phyloP scores from a whole-genome alignment of 495 filamentous ascomycete species.

The Pseudevernia furfuracea region DNA sequence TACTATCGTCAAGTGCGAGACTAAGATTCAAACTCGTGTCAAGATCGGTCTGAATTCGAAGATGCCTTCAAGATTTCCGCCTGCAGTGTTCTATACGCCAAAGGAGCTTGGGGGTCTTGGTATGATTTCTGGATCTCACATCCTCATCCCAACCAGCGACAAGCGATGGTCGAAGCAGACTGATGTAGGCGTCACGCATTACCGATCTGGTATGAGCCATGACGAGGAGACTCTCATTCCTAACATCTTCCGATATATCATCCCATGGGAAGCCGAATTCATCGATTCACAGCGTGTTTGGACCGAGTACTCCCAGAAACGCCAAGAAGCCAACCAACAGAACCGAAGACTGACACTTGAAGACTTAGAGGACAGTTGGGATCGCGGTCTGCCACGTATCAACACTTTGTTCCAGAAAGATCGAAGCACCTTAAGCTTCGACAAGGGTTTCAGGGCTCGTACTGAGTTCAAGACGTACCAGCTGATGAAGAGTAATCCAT shows the following conservation, averaged over 20 bases:
- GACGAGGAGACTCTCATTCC: constrained; percentile 97
- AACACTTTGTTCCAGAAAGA: constrained; percentile 99
- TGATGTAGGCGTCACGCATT: constrained; percentile 94
- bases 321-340: constrained; percentile 93
- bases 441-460: constrained; percentile 94
- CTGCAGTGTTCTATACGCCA: constrained; percentile 97
- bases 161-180: constrained; percentile 99
- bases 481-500: constrained; percentile 98
- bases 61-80: constrained; percentile 99
- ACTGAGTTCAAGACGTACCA: constrained; percentile 99
- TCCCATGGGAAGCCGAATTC: constrained; percentile 98
- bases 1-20: constrained; percentile 99
- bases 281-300: constrained; percentile 98
- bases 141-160: constrained; percentile 95
- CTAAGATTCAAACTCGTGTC: constrained; percentile 98
- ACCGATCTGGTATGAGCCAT: constrained; percentile 95
- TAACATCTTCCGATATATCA: constrained; percentile 99
- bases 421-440: constrained; percentile 91
- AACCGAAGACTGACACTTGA: constrained; percentile 92
- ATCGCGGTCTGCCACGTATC: constrained; percentile 94
- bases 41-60: constrained; percentile 99
- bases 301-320: constrained; percentile 99
- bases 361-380: constrained; percentile 98
- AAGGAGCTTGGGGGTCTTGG: constrained; percentile 97
- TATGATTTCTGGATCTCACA: constrained; percentile 99